Evolutionary conservation across 1,284 basidiomycete genomes (phyloP), one percentile per base, ranked within the genome.

Genomic region (Naganishia liquefaciens): DNA sequence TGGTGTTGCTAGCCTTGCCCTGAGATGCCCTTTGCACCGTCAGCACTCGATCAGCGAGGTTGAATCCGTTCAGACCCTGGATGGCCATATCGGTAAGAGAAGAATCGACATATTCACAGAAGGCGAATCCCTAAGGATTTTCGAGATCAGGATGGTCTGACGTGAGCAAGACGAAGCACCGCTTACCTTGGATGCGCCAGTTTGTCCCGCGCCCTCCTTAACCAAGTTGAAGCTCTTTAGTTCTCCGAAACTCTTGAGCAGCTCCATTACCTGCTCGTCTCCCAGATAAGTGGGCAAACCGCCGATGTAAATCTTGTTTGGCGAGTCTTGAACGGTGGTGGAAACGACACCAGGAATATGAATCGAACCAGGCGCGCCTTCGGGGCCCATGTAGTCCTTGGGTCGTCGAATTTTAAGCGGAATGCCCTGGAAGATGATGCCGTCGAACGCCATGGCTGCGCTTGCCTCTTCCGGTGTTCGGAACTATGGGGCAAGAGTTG

Each of bases 291-390:
- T 86, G 19, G 96, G 96, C 61, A 99, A 81, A 64, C 94, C 95
- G 58, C 96, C 96, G 68, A 99, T 89, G 73, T 97, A 99, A 68
- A 99, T 85, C 82, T 99, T 99, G 85, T 98, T 93, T 75, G 91
- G 89, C 43, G 93, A 93, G 78, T 99, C 96, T 23, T 93, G 93
- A 17, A 97, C 93, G 70, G 92, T 95, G 52, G 92, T 93, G n/a
- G 91, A 94, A 42, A 97, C 90, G 55, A 94, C 89, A 64, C 94
- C 93, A 27, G 93, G 91, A 63, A 96, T 90, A 74, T 93, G 88
- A 65, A 90, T 70, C 17, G 69, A 68, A 19, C 71, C 73, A 21
- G 73, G 66, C n/a, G 68, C 47, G 1, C 76, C 74, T 65, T 79
- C 78, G 53, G 78, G 73, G 37, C 78, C 78, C 57, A 90, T 87